Evolutionary conservation across 305 asterid species (phyloP).

Genomic region (Ajuga reptans): DNA sequence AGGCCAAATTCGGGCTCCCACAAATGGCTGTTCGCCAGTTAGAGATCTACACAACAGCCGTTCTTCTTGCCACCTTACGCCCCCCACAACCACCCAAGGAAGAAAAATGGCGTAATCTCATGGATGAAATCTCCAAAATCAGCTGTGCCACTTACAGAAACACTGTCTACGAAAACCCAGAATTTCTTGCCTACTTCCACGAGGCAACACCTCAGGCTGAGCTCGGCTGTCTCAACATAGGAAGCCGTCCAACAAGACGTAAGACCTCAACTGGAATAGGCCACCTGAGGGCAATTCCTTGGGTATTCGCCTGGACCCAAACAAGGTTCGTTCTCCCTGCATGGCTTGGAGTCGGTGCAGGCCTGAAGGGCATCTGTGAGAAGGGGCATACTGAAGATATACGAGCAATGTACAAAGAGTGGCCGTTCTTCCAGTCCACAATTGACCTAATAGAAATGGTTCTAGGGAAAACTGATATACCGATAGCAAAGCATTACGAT

Average conservation of each 20-base stretch:
- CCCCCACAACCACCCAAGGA: conserved; percentile 85
- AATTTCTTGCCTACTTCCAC: conserved; percentile 73
- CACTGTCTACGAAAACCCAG: conserved; percentile 83
- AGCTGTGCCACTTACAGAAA: conserved; percentile 62
- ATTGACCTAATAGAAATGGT: conserved; percentile 91
- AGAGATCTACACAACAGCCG: conserved; percentile 91
- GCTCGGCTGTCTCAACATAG: conserved; percentile 86
- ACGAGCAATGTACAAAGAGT: conserved; percentile 78
- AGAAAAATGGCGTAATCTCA: conserved; percentile 78
- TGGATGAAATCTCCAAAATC: conserved; percentile 80
- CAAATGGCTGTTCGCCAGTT: conserved; percentile 86
- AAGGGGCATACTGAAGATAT: conserved; percentile 68
- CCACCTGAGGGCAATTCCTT: conserved; percentile 84
- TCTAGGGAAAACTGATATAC: conserved; percentile 74
- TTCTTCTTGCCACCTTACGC: conserved; percentile 75
- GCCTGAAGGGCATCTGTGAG: conserved; percentile 69
- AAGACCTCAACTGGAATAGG: conserved; percentile 65
- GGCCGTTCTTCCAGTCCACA: conserved; percentile 93
- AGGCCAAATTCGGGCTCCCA: conserved; percentile 89
- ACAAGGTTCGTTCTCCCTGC: conserved; percentile 90
- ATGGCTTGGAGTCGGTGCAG: conserved; percentile 97
- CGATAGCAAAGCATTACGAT: conserved; percentile 83
- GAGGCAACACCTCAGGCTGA: conserved; percentile 98
- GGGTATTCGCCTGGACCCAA: conserved; percentile 97
- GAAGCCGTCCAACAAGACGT: conserved; percentile 84